These are phyloP conservation scores for Sonneratia alba DNA, from an alignment of 345 rosid genomes.

Conservation along the genomic window DNA sequence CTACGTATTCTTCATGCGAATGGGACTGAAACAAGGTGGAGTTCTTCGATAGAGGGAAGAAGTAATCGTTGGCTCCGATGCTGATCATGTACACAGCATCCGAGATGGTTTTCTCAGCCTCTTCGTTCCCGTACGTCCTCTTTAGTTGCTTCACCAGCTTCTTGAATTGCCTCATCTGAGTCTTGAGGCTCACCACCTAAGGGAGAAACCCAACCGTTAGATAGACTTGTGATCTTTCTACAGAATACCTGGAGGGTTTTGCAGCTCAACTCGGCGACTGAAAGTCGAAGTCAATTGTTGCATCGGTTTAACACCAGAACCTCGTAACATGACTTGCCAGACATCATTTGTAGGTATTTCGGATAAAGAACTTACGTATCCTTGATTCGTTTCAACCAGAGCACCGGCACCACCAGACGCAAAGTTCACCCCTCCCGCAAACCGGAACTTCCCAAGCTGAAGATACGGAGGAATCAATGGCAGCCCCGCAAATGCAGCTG, in stretches of 20 bases:
- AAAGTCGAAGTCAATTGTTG: too few relatives aligned
- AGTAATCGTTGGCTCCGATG: constrained; percentile 20
- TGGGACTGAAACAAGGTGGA: background rate
- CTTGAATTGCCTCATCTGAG: constrained; percentile 16
- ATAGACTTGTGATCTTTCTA: background rate
- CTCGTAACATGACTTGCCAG: too few relatives aligned
- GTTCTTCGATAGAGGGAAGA: background rate
- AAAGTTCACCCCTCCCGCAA: constrained; percentile 14
- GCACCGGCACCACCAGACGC: constrained; percentile 23
- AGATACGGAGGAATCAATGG: constrained; percentile 14
- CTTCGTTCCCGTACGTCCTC: constrained; percentile 6
- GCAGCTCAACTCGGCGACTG: too few relatives aligned
- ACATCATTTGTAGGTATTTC: background rate
- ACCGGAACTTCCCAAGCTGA: constrained; percentile 5
- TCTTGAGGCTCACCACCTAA: constrained; percentile 17
- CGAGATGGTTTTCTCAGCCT: constrained; percentile 5
- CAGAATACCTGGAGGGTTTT: too few relatives aligned
- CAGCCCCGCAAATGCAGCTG: constrained; percentile 15
- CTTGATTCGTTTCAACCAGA: constrained; percentile 12
- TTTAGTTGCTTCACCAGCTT: constrained; percentile 9
- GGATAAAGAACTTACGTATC: constrained; percentile 5
- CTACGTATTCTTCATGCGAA: constrained; percentile 10
- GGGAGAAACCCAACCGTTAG: background rate
- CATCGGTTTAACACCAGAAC: too few relatives aligned
- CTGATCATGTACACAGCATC: constrained; percentile 14